phyloP scores from a whole-genome alignment of 1,284 basidiomycete species.

The Apiotrichum sp. region DNA sequence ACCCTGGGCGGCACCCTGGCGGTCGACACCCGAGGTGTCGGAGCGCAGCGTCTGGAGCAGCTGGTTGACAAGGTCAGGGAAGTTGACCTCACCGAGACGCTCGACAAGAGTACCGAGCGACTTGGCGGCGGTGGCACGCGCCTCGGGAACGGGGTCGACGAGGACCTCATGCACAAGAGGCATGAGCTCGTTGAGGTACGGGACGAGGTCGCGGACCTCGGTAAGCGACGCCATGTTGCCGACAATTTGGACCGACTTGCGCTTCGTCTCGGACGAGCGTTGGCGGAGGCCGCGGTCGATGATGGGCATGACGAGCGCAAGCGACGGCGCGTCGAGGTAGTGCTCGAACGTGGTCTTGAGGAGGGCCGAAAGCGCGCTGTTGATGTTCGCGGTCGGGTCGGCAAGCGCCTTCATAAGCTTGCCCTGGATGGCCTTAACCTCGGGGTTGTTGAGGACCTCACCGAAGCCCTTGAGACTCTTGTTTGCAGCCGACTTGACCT shows the following conservation, averaged over 20 bases:
- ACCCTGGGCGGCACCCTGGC: conserved; percentile 94
- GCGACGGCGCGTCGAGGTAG: conserved; percentile 94
- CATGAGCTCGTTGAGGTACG: conserved; percentile 80
- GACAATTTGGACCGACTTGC: conserved; percentile 93
- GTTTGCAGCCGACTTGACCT: conserved; percentile 90
- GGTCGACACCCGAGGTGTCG: conserved; percentile 90
- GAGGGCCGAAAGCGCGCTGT: conserved; percentile 71
- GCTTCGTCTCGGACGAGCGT: conserved; percentile 87
- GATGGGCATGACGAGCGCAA: conserved; percentile 95
- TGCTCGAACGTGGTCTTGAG: conserved; percentile 96
- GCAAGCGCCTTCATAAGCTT: conserved; percentile 91
- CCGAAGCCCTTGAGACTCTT: conserved; percentile 96
- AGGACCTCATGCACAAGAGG: conserved; percentile 89
- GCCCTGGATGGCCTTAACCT: conserved; percentile 90
- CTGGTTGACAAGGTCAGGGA: conserved; percentile 91
- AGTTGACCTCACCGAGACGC: conserved; percentile 87
- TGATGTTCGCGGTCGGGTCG: conserved; percentile 83
- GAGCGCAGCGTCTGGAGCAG: conserved; percentile 84
- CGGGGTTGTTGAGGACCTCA: conserved; percentile 88
- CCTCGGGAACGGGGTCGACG: conserved; percentile 93
- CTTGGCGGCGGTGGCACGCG: conserved; percentile 93
- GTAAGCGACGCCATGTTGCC: conserved; percentile 93
- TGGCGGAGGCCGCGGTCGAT: conserved; percentile 89
- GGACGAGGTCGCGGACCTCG: conserved; percentile 94
- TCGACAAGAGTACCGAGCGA: conserved; percentile 96